Evolutionary conservation across 2,329 filamentous ascomycete species (phyloP).

Genomic region (Exophiala sideris): DNA sequence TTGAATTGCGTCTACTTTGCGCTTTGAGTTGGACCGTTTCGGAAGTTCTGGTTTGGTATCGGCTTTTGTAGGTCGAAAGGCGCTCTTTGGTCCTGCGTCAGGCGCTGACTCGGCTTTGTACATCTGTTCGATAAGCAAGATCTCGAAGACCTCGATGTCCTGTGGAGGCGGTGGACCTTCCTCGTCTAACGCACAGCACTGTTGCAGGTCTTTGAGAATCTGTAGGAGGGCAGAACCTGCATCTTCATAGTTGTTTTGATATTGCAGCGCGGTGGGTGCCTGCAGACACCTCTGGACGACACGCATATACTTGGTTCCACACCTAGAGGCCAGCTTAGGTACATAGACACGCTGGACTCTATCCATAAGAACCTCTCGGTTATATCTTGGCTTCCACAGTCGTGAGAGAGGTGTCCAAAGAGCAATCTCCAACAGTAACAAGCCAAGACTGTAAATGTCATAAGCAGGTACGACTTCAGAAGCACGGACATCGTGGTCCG

Average conservation of each 20-base stretch:
- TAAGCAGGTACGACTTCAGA: constrained; percentile 33
- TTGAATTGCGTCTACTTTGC: constrained; percentile 17
- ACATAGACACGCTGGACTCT: constrained; percentile 62
- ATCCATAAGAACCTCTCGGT: constrained; percentile 59
- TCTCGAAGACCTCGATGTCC: constrained; percentile 29
- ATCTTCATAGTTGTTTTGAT: constrained; percentile 25
- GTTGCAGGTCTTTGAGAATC: constrained; percentile 25
- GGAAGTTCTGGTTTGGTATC: constrained; percentile 10
- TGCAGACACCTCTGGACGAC: constrained; percentile 60
- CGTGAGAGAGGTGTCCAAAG: constrained; percentile 61
- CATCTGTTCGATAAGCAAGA: constrained; percentile 27
- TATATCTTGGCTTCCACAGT: constrained; percentile 64
- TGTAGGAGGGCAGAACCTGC: constrained; percentile 28
- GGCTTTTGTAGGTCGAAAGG: constrained; percentile 1
- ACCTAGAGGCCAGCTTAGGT: constrained; percentile 59
- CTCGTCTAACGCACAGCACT: constrained; percentile 28
- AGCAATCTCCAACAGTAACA: constrained; percentile 62
- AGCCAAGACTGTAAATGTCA: constrained; percentile 61
- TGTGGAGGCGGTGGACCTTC: constrained; percentile 25
- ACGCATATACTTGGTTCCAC: constrained; percentile 61
- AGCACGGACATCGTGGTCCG: constrained; percentile 36
- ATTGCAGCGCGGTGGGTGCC: constrained; percentile 44
- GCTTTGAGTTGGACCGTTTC: constrained; percentile 17
- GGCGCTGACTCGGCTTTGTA: constrained; percentile 23
- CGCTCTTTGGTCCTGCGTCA: constrained; percentile 3